These are phyloP conservation scores for Colletotrichum tofieldiae DNA, from an alignment of 2,329 filamentous ascomycete genomes.

Conservation along the genomic window DNA sequence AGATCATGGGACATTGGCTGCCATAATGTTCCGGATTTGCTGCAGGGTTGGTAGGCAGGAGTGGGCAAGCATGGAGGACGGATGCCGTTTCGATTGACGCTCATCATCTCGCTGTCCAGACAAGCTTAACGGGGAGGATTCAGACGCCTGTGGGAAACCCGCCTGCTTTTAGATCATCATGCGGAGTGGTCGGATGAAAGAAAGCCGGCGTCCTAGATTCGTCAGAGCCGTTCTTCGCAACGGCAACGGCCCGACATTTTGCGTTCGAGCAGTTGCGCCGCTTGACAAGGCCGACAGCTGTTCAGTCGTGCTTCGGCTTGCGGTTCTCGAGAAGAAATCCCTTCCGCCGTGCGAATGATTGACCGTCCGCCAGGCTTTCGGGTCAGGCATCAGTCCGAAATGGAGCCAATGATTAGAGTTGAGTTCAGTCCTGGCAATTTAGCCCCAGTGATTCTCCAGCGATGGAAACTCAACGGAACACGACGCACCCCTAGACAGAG, in stretches of 20 bases:
- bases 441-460: constrained; percentile 3
- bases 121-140: constrained; percentile 29
- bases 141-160: constrained; percentile 6
- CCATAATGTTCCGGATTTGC: constrained; percentile 45
- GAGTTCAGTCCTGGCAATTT: constrained; percentile 13
- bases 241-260: constrained; percentile 23
- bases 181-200: constrained; percentile 19
- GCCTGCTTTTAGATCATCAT: constrained; percentile 27
- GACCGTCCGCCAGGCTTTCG: constrained; percentile 10
- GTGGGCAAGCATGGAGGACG: constrained; percentile 13
- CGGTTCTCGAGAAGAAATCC: not conserved
- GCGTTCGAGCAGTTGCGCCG: constrained; percentile 9
- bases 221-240: constrained; percentile 17
- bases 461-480: constrained; percentile 12
- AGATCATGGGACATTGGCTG: constrained; percentile 35
- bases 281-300: constrained; percentile 27
- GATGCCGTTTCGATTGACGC: constrained; percentile 35
- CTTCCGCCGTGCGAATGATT: not conserved
- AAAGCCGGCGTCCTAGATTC: not conserved
- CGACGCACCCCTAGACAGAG: constrained; percentile 28
- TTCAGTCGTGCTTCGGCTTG: not conserved
- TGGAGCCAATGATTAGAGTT: constrained; percentile 10
- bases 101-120: constrained; percentile 25
- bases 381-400: constrained; percentile 17
- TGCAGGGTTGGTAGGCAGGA: constrained; percentile 25